Conservation (phyloP, 176 grass and related monocot species). For the Eleusine coracana region DNA sequence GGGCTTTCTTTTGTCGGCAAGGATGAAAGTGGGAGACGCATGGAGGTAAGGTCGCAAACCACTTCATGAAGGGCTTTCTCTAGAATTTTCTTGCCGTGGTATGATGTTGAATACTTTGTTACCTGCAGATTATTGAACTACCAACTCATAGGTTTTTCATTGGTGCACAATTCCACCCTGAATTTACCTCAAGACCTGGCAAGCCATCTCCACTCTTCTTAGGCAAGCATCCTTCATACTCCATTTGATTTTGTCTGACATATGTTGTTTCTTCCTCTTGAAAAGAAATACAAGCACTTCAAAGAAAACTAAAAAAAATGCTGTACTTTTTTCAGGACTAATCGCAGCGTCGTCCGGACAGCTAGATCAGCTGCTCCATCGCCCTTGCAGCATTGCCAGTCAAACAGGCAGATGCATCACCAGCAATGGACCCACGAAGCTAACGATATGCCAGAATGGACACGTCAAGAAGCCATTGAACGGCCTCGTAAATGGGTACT, state of each 20-base stretch:
- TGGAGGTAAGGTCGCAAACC: conserved; percentile 60
- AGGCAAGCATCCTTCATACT: conserved; percentile 53
- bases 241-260: background rate
- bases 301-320: background rate
- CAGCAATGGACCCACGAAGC: conserved; percentile 9
- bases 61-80: background rate
- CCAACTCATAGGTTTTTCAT: conserved; percentile 76
- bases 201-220: conserved; percentile 89
- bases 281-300: background rate
- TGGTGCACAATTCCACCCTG: conserved; percentile 91
- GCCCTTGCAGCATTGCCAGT: background rate
- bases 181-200: conserved; percentile 91
- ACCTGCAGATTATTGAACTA: conserved; percentile 78
- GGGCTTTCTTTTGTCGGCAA: conserved; percentile 86
- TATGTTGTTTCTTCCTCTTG: background rate
- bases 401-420: background rate
- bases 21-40: conserved; percentile 77
- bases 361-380: conserved; percentile 60
- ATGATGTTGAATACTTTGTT: conserved; percentile 16
- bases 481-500: conserved; percentile 47
- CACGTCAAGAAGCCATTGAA: conserved; percentile 53
- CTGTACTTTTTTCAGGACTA: conserved; percentile 53
- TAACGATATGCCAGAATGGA: conserved; percentile 46
- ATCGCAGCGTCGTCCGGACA: conserved; percentile 70
- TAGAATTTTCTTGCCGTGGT: background rate